Conservation (phyloP, 164 flowering plant species). For the Vitis rotundifolia region DNA sequence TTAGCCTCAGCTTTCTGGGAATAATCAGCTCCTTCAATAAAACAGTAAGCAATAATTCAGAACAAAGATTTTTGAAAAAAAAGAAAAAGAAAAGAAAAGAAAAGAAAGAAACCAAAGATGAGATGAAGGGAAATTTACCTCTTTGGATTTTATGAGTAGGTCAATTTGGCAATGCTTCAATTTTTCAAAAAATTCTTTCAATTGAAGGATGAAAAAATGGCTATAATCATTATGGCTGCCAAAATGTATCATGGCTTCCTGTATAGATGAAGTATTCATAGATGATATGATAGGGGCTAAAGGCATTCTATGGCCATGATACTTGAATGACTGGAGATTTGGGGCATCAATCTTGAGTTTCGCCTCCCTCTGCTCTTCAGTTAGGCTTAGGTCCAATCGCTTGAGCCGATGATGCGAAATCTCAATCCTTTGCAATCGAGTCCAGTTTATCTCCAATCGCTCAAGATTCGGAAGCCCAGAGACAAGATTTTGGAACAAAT, state of each 20-base stretch:
- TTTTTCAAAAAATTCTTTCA: slow-evolving; percentile 7
- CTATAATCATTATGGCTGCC: not conserved
- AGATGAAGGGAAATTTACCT: no score
- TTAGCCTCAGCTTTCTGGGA: no score
- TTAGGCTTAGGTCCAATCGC: slow-evolving; percentile 17
- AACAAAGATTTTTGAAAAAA: no score
- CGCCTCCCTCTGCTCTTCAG: not conserved
- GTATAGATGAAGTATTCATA: slow-evolving; percentile 13
- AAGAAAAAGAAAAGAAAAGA: no score
- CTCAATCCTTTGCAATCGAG: slow-evolving; percentile 10
- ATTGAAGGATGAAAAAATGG: not conserved
- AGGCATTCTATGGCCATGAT: slow-evolving; percentile 24
- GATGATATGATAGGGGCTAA: slow-evolving; percentile 16
- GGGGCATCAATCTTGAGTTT: slow-evolving; percentile 21
- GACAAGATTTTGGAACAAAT: slow-evolving; percentile 14
- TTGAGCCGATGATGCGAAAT: slow-evolving; percentile 21
- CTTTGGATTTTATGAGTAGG: no score
- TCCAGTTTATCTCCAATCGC: slow-evolving; percentile 24
- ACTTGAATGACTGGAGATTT: slow-evolving; percentile 24
- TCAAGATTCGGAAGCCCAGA: slow-evolving; percentile 25
- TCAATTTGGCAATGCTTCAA: not conserved
- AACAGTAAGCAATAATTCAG: no score
- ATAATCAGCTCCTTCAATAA: no score
- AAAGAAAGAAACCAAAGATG: no score
- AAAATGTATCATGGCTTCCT: slow-evolving; percentile 22